Evolutionary conservation across 1,284 basidiomycete species (phyloP).

Genomic region (Sanghuangporus weigelae): DNA sequence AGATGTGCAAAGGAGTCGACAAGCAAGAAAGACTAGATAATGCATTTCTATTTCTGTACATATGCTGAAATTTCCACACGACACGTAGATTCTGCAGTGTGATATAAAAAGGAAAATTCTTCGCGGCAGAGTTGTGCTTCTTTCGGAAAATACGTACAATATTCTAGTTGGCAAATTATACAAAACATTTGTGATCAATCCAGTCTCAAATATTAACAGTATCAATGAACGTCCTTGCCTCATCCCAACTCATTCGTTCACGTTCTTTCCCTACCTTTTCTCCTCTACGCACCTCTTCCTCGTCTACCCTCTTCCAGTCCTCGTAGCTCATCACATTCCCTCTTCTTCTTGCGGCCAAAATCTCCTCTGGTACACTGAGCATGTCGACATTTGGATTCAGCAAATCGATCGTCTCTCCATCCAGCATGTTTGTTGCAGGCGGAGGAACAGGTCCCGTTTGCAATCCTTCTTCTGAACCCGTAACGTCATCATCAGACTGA

Average conservation of each 20-base stretch:
- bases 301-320: constrained; percentile 67
- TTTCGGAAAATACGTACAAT: background rate
- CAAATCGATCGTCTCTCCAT: constrained; percentile 23
- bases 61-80: background rate
- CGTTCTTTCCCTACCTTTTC: constrained; percentile 60
- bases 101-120: background rate
- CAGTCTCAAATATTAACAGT: background rate
- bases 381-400: constrained; percentile 38
- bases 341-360: constrained; percentile 47
- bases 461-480: constrained; percentile 13
- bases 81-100: background rate
- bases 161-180: background rate
- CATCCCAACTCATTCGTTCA: constrained; percentile 72
- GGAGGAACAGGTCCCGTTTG: constrained; percentile 19
- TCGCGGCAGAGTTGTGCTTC: background rate
- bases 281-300: constrained; percentile 61
- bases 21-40: too few species aligned
- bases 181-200: background rate
- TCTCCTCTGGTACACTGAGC: constrained; percentile 45
- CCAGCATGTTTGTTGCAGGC: constrained; percentile 20
- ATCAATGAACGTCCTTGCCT: constrained; percentile 40
- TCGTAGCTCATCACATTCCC: constrained; percentile 51
- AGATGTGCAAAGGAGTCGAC: too few species aligned
- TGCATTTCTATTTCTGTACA: too few species aligned
- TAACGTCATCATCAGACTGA: constrained; percentile 4